Evolutionary conservation across 2,329 filamentous ascomycete genomes (phyloP).

Genomic region (Phaeomoniella chlamydospora): DNA sequence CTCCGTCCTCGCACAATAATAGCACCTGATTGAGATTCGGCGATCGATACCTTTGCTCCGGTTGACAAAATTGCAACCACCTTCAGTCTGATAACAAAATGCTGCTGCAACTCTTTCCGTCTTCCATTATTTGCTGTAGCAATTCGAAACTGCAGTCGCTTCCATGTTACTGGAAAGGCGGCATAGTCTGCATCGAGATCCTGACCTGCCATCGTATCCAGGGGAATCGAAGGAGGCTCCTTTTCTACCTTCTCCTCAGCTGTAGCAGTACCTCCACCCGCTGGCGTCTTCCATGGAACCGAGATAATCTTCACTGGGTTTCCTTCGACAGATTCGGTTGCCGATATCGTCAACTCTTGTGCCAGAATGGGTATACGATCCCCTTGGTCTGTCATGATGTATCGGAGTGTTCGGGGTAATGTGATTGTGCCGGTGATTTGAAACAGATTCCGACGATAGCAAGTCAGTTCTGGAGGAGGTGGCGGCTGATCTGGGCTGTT

Average conservation of each 20-base stretch:
- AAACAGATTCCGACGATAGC: slow-evolving; percentile 89
- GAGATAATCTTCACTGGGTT: slow-evolving; percentile 88
- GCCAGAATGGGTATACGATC: slow-evolving; percentile 69
- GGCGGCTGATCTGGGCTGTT: slow-evolving; percentile 36
- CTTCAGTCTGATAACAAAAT: slow-evolving; percentile 82
- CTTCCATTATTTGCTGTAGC: slow-evolving; percentile 94
- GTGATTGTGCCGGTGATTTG: slow-evolving; percentile 87
- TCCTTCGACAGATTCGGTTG: slow-evolving; percentile 87
- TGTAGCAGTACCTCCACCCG: slow-evolving; percentile 44
- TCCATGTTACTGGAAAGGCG: slow-evolving; percentile 88
- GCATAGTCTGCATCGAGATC: slow-evolving; percentile 70
- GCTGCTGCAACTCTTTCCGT: slow-evolving; percentile 87
- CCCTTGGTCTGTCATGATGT: slow-evolving; percentile 68
- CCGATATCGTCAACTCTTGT: slow-evolving; percentile 78
- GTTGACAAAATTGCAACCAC: slow-evolving; percentile 72
- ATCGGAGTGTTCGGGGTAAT: slow-evolving; percentile 62
- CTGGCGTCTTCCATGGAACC: slow-evolving; percentile 94
- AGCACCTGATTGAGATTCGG: slow-evolving; percentile 73
- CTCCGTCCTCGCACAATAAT: slow-evolving; percentile 90
- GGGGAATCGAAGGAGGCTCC: slow-evolving; percentile 68
- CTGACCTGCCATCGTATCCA: slow-evolving; percentile 51
- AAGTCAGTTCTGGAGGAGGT: slow-evolving; percentile 65
- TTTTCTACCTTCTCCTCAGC: slow-evolving; percentile 57
- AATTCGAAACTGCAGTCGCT: slow-evolving; percentile 81
- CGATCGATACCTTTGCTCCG: slow-evolving; percentile 66